Percentiles rank a stretch among this genome's conserved stretches.
These are phyloP conservation scores for Remersonia thermophila DNA, from an alignment of 2,329 filamentous ascomycete species.

Conservation along the genomic window DNA sequence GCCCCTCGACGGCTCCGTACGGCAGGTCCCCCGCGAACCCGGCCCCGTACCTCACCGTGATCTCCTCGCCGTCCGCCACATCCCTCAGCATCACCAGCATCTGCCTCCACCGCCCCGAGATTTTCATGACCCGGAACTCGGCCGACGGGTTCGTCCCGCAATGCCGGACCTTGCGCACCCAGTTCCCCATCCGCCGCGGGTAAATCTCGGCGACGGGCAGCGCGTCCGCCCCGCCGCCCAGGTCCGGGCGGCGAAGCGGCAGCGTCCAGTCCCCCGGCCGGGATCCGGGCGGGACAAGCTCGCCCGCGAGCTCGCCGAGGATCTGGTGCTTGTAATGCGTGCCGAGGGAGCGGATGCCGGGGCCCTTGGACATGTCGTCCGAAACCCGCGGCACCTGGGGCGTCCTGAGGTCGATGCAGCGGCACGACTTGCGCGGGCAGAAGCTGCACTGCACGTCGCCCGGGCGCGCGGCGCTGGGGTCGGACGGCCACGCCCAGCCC, in stretches of 20 bases:
- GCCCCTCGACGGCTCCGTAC: conserved; percentile 13
- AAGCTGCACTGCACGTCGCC: conserved; percentile 9
- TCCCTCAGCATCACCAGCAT: conserved; percentile 12
- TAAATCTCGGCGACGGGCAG: conserved; percentile 15
- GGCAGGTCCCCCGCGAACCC: conserved; percentile 11
- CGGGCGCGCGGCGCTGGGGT: conserved; percentile 9
- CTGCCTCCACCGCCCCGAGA: conserved; percentile 14
- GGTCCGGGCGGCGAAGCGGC: conserved; percentile 13
- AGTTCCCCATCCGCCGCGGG: conserved; percentile 15
- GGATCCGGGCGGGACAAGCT: conserved; percentile 12
- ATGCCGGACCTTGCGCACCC: conserved; percentile 16
- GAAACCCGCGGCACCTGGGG: conserved; percentile 12
- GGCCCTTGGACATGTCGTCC: conserved; percentile 9
- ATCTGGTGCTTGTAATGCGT: conserved; percentile 6
- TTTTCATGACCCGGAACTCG: conserved; percentile 12
- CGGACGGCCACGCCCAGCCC: conserved; percentile 14
- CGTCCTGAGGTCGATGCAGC: conserved; percentile 8
- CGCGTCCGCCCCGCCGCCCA: conserved; percentile 6
- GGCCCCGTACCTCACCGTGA: conserved; percentile 15
- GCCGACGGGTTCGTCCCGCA: conserved; percentile 10
- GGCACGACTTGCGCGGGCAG: conserved; percentile 11
- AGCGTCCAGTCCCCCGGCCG: conserved; percentile 12
- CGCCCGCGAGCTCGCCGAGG: conserved; percentile 16
- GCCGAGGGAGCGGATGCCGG: conserved; percentile 12
- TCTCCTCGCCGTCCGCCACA: conserved; percentile 15